Base-by-base conservation (phyloP, 306 rosid genomes). In the Casuarina equisetifolia region DNA sequence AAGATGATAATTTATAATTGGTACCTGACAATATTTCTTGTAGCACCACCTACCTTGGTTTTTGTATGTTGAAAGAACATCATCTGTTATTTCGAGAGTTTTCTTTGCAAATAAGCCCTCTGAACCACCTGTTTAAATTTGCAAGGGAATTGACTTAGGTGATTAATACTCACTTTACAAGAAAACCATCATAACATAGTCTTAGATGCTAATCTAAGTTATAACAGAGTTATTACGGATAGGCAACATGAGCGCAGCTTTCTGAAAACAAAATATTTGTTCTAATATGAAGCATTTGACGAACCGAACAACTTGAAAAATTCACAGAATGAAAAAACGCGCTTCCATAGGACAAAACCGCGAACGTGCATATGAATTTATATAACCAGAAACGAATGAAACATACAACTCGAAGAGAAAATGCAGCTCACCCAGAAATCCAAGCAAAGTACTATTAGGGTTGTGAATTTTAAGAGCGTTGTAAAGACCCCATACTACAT, bases 61-160 rank as follows among this genome's bases (percentile, higher is more conserved):
- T 87, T 91, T 95, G 90, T 92, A 95, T 15, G 96, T 86, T 13
- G 91, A 86, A 79, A 95, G 92, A 82, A 95, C 63, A n/a, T 73
- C 81, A 2, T 90, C 97, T 5, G 91, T 92, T 76, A 92, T 90
- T 91, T 92, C 97, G 72, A 95, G 89, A 62, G 91, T 92, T 84
- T 91, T 95, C 87, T 92, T 95, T 16, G 97, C 90, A 84, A 92
- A 95, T 66, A 95, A 84, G 58, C 99, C 99, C 59, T 95, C 99
- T 49, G 98, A 92, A 50, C 99, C 99, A 88, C 99, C 99, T 95
- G 81, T 58, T 76, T 72, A 74, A 42, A 77, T 78, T 73, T 73
- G 63, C 39, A 61, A 77, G 69, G 39, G 10, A 19, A 39, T 80
- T 61, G 57, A 44, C 77, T 45, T 73, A 36, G 71, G 70, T 79